Evolutionary conservation across 129 eudicot genomes (phyloP), one percentile per base, ranked within the genome.

Genomic region (Tagetes erecta): DNA sequence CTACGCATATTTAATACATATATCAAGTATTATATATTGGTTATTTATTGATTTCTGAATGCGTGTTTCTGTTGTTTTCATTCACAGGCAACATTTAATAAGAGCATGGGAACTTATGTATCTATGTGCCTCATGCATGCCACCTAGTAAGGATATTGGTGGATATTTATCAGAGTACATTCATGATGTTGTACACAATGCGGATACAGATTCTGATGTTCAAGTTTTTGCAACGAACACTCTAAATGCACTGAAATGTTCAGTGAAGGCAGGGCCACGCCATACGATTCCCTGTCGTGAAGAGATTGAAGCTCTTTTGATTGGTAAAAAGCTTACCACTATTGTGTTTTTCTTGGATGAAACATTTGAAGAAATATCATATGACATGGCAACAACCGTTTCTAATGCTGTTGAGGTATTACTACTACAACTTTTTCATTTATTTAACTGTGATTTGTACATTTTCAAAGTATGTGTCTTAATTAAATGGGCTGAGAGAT

Each of bases 81-180:
- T 78, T 14, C 76, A 38, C 76, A 95, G 99, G 90, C 85, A 79
- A 74, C 84, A 84, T 77, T 80, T 91, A 68, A 75, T 91, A n/a
- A 91, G 84, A 80, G 97, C 97, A 31, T 95, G 99, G 99, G 99
- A 95, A 71, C 88, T 95, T 37, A 95, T 95, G 97, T 91, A 88
- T 71, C 76, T 95, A 67, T 95, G 99, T 84, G 94, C 97, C 64
- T 95, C 97, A 36, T 95, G 96, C 82, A 91, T 95, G 99, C 97
- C 96, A 33, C 99, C 99, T 76, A 87, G 93, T 88, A 95, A 95
- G 82, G 97, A 95, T 56, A 87, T 95, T 67, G 97, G 90, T 31
- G 96, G 88, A 42, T 95, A 91, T 81, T 81, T 95, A 68, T 91
- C 97, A 4, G 97, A 91, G 73, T 95, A 95, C 76, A 82, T 88